Conservation (phyloP, 257 asterid species). For the Petunia axillaris region DNA sequence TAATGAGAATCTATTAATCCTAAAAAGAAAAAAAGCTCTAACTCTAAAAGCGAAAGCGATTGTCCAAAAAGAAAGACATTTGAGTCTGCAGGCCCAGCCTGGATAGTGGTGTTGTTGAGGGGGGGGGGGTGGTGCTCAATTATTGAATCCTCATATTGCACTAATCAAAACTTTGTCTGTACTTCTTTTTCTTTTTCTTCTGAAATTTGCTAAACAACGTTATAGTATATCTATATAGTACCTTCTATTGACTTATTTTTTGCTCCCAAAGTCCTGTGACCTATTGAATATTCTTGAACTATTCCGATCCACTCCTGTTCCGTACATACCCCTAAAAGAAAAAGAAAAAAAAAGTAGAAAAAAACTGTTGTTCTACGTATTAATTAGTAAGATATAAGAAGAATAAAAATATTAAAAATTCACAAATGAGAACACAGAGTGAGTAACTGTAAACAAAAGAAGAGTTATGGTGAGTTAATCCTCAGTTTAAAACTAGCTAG, state of each 20-base stretch:
- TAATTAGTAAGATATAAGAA: neutral
- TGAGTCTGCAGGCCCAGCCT: slow-evolving; percentile 23
- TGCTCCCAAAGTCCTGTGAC: neutral
- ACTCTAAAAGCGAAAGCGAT: slow-evolving; percentile 35
- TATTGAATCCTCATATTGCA: slow-evolving; percentile 45
- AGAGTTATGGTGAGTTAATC: too few relatives aligned
- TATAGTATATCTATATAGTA: neutral
- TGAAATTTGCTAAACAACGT: neutral
- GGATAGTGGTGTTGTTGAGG: slow-evolving; percentile 29
- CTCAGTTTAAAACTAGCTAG: too few relatives aligned
- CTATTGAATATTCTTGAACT: too few relatives aligned
- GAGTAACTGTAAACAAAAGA: too few relatives aligned
- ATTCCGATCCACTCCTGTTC: neutral
- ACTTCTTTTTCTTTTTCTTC: neutral
- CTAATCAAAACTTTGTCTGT: slow-evolving; percentile 35
- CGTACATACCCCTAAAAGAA: neutral
- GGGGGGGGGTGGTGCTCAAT: slow-evolving; percentile 44
- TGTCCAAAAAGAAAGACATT: slow-evolving; percentile 24
- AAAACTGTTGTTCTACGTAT: neutral
- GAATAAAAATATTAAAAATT: neutral
- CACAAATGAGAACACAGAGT: neutral
- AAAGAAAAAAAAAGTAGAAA: neutral
- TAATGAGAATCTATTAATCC: slow-evolving; percentile 18
- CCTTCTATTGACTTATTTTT: neutral
- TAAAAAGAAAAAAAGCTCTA: slow-evolving; percentile 29